Percentiles rank a stretch among this genome's conserved stretches.
These are phyloP conservation scores for Paraglomus occultum DNA, from an alignment of 192 early-diverging fungal species.

Conservation along the genomic window DNA sequence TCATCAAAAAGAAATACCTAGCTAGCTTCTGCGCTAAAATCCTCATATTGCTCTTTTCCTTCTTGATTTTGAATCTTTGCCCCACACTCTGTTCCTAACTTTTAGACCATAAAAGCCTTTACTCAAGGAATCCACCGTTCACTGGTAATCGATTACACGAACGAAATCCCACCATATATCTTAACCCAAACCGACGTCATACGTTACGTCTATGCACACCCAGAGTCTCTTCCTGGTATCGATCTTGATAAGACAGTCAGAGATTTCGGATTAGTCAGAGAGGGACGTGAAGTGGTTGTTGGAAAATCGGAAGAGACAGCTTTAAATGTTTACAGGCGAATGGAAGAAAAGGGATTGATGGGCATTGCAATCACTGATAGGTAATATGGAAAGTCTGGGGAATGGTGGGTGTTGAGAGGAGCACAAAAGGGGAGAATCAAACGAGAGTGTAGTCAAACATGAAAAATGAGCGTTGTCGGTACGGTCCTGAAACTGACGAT, in stretches of 20 bases:
- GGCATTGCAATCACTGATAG: constrained; percentile 60
- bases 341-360: constrained; percentile 48
- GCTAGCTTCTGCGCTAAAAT: background rate
- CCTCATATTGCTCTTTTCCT: background rate
- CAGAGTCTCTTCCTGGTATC: constrained; percentile 38
- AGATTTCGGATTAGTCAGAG: constrained; percentile 27
- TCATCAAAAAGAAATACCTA: background rate
- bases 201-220: constrained; percentile 45
- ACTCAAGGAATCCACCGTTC: constrained; percentile 56
- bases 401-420: too few relatives aligned
- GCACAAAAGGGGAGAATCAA: background rate
- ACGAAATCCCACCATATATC: constrained; percentile 41
- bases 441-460: background rate
- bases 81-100: too few relatives aligned
- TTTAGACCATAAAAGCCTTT: constrained; percentile 48
- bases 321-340: constrained; percentile 49
- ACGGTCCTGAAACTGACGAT: constrained; percentile 22
- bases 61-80: background rate
- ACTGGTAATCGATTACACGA: constrained; percentile 51
- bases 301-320: constrained; percentile 44
- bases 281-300: constrained; percentile 33
- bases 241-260: constrained; percentile 41
- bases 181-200: constrained; percentile 65
- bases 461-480: background rate
- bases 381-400: constrained; percentile 21